A percentile compares a stretch with the other conserved stretches of the same genome.
Conservation (phyloP, 2,329 filamentous ascomycete species). For the Parasarocladium wereldwijsianum region DNA sequence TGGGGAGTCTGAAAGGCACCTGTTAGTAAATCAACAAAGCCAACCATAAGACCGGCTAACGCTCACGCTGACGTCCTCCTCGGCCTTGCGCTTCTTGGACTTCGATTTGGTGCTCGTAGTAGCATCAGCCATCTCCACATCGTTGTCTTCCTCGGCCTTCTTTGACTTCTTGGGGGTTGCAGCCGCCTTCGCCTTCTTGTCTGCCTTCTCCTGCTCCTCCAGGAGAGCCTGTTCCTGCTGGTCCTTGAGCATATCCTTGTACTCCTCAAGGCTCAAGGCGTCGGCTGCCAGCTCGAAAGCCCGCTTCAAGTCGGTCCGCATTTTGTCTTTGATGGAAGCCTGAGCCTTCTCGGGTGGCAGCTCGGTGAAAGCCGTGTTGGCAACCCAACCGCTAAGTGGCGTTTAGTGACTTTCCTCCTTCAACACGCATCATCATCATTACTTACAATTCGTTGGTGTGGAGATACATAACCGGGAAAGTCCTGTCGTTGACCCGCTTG, state of each 20-base stretch:
- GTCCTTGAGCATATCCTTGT: conserved; percentile 64
- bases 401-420: conserved; percentile 2
- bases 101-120: conserved; percentile 51
- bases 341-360: conserved; percentile 61
- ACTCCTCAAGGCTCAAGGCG: conserved; percentile 62
- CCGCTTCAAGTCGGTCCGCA: conserved; percentile 61
- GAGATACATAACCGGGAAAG: conserved; percentile 91
- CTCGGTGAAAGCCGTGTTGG: conserved; percentile 67
- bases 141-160: conserved; percentile 38
- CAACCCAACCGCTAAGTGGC: conserved; percentile 65
- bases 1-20: conserved; percentile 34
- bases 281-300: conserved; percentile 74
- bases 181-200: conserved; percentile 27
- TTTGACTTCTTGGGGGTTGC: conserved; percentile 25
- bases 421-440: not conserved
- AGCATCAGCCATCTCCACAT: conserved; percentile 46
- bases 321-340: conserved; percentile 56
- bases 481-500: conserved; percentile 71
- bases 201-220: conserved; percentile 29
- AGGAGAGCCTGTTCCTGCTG: conserved; percentile 51
- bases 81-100: conserved; percentile 71
- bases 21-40: too few species aligned
- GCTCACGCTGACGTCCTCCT: conserved; percentile 47
- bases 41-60: not conserved
- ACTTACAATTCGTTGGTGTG: conserved; percentile 95